Evolutionary conservation across 306 rosid genomes (phyloP).

Genomic region (Cicer judaicum): DNA sequence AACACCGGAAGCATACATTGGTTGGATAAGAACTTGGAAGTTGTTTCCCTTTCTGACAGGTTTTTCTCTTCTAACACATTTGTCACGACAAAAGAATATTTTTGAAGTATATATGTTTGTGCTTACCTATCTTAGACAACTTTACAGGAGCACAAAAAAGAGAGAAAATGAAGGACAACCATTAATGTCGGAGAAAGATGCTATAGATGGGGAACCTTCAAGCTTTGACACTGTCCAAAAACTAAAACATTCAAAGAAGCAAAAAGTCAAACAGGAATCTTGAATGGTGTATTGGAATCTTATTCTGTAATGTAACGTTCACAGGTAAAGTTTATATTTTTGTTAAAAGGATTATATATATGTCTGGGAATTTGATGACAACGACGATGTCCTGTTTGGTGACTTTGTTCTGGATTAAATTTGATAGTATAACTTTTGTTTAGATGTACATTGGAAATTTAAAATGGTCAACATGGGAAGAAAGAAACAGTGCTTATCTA

Average conservation of each 20-base stretch:
- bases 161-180: constrained; percentile 54
- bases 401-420: constrained; percentile 16
- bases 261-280: constrained; percentile 44
- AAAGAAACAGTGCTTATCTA: background rate
- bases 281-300: constrained; percentile 41
- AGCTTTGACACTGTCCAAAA: constrained; percentile 43
- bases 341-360: background rate
- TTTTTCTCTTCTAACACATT: constrained; percentile 38
- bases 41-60: constrained; percentile 53
- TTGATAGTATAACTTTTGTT: background rate
- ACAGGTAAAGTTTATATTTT: constrained; percentile 41
- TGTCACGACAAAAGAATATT: background rate
- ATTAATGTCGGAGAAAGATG: constrained; percentile 39
- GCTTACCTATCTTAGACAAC: constrained; percentile 25
- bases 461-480: background rate
- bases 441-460: background rate
- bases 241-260: constrained; percentile 53
- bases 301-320: constrained; percentile 12
- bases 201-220: constrained; percentile 36
- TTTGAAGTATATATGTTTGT: constrained; percentile 1
- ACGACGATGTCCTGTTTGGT: background rate
- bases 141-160: constrained; percentile 55
- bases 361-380: constrained; percentile 10
- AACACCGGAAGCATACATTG: constrained; percentile 78
- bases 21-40: constrained; percentile 63